Evolutionary conservation across 768 basidiomycete genomes (phyloP).

Genomic region (Lepiota brunneoincarnata): DNA sequence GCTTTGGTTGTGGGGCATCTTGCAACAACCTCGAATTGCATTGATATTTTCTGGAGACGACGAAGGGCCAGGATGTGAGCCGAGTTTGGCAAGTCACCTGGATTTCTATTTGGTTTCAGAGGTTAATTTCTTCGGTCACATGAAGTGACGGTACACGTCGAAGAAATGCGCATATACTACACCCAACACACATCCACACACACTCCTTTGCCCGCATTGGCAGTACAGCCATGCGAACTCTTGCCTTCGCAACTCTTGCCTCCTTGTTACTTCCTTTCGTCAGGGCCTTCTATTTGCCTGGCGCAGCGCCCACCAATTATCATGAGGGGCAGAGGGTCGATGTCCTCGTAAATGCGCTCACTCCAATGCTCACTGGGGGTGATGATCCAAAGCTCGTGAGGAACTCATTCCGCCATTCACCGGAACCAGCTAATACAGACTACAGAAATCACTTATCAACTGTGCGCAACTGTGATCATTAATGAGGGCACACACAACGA

Average conservation of each 20-base stretch:
- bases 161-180: neutral
- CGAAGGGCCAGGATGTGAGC: slow-evolving; percentile 16
- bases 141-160: slow-evolving; percentile 11
- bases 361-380: slow-evolving; percentile 72
- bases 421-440: slow-evolving; percentile 3
- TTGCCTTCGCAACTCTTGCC: slow-evolving; percentile 17
- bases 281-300: slow-evolving; percentile 87
- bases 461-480: slow-evolving; percentile 44
- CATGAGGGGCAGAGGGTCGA: slow-evolving; percentile 68
- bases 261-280: slow-evolving; percentile 23
- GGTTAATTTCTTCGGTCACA: slow-evolving; percentile 4
- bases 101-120: neutral
- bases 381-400: slow-evolving; percentile 75
- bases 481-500: neutral
- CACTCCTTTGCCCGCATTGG: slow-evolving; percentile 10
- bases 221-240: slow-evolving; percentile 21
- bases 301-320: slow-evolving; percentile 87
- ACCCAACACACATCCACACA: slow-evolving; percentile 5
- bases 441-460: slow-evolving; percentile 87
- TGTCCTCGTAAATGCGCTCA: slow-evolving; percentile 84
- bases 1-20: slow-evolving; percentile 80
- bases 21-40: slow-evolving; percentile 84
- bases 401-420: slow-evolving; percentile 10
- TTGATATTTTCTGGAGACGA: slow-evolving; percentile 28
- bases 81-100: slow-evolving; percentile 7